These are phyloP conservation scores for Epichloe festucae DNA, from an alignment of 2,329 filamentous ascomycete species.

Conservation along the genomic window DNA sequence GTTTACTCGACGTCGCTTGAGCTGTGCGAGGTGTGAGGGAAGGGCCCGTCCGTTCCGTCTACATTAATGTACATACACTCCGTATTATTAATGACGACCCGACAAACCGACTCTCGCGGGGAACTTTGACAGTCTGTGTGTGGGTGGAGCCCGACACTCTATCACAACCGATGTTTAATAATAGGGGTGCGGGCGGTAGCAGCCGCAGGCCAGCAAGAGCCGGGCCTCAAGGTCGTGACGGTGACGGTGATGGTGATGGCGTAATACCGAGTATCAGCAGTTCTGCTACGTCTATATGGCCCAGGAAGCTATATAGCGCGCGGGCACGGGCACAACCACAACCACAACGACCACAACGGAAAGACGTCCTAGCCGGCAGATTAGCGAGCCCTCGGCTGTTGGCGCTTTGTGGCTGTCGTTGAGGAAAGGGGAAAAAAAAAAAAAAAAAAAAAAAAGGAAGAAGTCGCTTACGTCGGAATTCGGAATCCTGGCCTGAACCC, in stretches of 20 bases:
- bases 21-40: constrained; percentile 2
- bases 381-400: constrained; percentile 9
- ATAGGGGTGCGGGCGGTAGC: constrained; percentile 3
- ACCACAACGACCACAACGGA: too few species aligned
- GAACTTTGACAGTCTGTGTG: not conserved
- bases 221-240: not conserved
- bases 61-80: too few species aligned
- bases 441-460: too few species aligned
- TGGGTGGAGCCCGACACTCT: constrained; percentile 1
- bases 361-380: not conserved
- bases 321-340: too few species aligned
- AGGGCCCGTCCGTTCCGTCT: not conserved
- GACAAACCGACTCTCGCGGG: not conserved
- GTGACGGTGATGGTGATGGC: not conserved
- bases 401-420: constrained; percentile 1
- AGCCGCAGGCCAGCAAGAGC: constrained; percentile 4
- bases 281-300: too few species aligned
- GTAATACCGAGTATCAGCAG: not conserved
- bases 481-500: not conserved
- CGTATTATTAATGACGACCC: not conserved
- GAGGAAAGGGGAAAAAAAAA: too few species aligned
- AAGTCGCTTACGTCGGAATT: too few species aligned
- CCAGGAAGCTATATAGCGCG: too few species aligned
- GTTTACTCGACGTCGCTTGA: not conserved
- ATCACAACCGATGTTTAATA: not conserved